Evolutionary conservation across 2,329 filamentous ascomycete species (phyloP).

Genomic region (Sporothrix pallida): DNA sequence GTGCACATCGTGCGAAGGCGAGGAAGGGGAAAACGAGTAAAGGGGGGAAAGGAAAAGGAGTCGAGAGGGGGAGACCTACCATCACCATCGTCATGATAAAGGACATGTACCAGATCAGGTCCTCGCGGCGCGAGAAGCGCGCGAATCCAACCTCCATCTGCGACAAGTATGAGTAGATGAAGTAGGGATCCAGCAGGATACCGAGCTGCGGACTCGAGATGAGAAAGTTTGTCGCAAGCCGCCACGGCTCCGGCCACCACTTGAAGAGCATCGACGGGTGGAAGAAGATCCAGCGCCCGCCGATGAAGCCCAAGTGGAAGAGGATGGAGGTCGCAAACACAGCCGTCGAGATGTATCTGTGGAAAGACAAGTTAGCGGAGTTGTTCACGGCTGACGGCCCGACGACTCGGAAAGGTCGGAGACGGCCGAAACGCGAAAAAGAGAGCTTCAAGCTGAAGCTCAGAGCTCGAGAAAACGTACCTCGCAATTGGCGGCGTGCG

Average conservation of each 20-base stretch:
- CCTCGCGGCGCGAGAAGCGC: constrained; percentile 75
- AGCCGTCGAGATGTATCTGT: constrained; percentile 70
- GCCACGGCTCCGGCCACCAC: constrained; percentile 56
- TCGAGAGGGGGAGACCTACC: constrained; percentile 63
- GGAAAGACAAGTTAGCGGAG: not conserved
- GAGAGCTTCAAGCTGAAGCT: not conserved
- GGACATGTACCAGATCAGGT: constrained; percentile 79
- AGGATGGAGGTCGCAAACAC: constrained; percentile 67
- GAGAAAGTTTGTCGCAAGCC: constrained; percentile 52
- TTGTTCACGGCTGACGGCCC: too few species aligned
- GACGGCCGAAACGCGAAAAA: not conserved
- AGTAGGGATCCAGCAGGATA: constrained; percentile 76
- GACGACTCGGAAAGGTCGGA: too few species aligned
- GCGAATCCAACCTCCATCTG: constrained; percentile 73
- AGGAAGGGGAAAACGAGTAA: constrained; percentile 13
- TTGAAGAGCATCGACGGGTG: constrained; percentile 59
- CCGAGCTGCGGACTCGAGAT: constrained; percentile 50
- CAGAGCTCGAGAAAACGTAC: constrained; percentile 39
- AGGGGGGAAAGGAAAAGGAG: not conserved
- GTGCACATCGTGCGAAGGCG: constrained; percentile 44
- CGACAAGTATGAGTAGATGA: constrained; percentile 78
- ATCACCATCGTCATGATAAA: constrained; percentile 75
- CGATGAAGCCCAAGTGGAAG: constrained; percentile 63
- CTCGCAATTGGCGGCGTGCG: constrained; percentile 51
- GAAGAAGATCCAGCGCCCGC: constrained; percentile 60